Evolutionary conservation across 1,284 basidiomycete species (phyloP), one percentile per base, ranked within the genome.

Genomic region (Puccinia triticina): DNA sequence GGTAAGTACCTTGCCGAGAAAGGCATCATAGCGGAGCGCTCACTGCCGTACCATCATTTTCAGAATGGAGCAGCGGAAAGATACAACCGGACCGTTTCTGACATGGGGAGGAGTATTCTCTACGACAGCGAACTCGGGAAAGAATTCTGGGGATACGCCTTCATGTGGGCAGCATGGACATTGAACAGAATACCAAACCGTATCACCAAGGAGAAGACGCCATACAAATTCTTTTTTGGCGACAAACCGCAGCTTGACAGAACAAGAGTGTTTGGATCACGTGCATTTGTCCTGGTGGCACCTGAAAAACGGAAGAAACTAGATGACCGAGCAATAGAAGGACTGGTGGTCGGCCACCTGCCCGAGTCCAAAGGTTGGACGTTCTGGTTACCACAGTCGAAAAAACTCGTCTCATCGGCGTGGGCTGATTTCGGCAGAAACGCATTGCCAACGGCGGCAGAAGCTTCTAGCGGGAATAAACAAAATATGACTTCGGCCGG

Each of bases 51-150:
- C 37, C 57, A 46, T 21, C 82, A 77, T 64, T n/a, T 74, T 21
- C 83, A 84, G 43, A 84, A 83, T 29, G 79, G 83, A 5, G 3
- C 82, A 10, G 26, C 59, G 18, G 79, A 84, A 48, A 50, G 66
- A 1, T 57, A 43, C 7, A 83, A 71, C 50, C 57, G 75, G 0
- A 78, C 67, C 0, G 32, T 84, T 16, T 2, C 50, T 3, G 67
- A 79, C 21, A 79, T 69, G 21, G 74, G 72, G 3, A 69, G 83
- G 18, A 46, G 59, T 16, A n/a, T 79, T 12, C 40, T 79, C 48
- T 11, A 26, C 10, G 77, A 14, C 2, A 53, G 23, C 4, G 26
- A 46, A 14, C 50, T 79, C 21, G n/a, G 16, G 1, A 69, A 71
- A n/a, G 26, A 11, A 2, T 79, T 79, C n/a, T 79, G 77, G 77